A percentile compares a stretch with the other conserved stretches of the same genome.
Conservation (phyloP, 345 rosid genomes). For the Camelina laxa region DNA sequence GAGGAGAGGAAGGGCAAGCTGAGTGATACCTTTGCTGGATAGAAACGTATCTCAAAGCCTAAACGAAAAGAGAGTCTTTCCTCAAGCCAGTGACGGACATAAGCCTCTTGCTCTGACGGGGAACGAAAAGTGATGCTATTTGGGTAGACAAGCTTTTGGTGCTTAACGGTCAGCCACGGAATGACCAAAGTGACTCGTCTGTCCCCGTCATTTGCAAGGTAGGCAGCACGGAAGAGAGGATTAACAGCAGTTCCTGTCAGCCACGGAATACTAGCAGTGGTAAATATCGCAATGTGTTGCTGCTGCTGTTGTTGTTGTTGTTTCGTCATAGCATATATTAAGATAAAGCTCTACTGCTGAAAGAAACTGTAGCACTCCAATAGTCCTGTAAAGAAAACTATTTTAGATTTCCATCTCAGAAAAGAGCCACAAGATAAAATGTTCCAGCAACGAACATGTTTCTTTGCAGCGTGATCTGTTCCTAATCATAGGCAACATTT, state of each 20-base stretch:
- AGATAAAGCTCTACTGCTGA: not conserved
- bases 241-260: conserved; percentile 97
- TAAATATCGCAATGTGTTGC: conserved; percentile 74
- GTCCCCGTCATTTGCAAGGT: conserved; percentile 74
- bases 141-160: conserved; percentile 83
- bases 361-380: not conserved
- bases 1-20: not conserved
- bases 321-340: conserved; percentile 54
- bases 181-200: conserved; percentile 80
- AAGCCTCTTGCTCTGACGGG: conserved; percentile 73
- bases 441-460: not conserved
- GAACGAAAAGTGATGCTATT: conserved; percentile 56
- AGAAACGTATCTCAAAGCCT: conserved; percentile 63
- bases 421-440: not conserved
- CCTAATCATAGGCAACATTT: too few species aligned
- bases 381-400: conserved; percentile 2
- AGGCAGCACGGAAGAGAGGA: conserved; percentile 95
- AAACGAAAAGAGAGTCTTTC: conserved; percentile 65
- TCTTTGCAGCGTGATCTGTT: too few species aligned
- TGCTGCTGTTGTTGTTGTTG: conserved; percentile 38
- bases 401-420: not conserved
- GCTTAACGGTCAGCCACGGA: conserved; percentile 82
- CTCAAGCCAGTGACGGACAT: conserved; percentile 78
- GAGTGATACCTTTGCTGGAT: conserved; percentile 79
- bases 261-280: conserved; percentile 98